Conservation (phyloP, 2,329 filamentous ascomycete genomes). For the Amphichorda felina region DNA sequence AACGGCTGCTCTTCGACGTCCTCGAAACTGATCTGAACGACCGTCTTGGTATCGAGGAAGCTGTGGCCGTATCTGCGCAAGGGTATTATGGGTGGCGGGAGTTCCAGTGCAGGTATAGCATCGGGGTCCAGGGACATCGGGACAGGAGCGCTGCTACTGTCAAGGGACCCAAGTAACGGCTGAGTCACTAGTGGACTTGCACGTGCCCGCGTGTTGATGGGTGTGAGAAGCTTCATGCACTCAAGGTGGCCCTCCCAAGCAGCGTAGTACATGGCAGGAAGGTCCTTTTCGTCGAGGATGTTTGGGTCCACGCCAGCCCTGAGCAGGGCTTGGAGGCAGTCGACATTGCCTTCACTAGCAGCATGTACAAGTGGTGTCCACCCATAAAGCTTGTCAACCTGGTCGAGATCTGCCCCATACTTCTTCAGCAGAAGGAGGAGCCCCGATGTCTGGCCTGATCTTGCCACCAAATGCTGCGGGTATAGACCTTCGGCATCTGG, state of each 20-base stretch:
- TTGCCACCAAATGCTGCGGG: conserved; percentile 91
- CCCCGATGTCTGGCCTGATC: conserved; percentile 71
- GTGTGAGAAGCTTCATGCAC: conserved; percentile 80
- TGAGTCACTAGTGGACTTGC: conserved; percentile 32
- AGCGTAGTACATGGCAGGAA: conserved; percentile 96
- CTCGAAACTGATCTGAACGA: conserved; percentile 86
- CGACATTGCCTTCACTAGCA: conserved; percentile 88
- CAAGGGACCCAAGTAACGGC: conserved; percentile 27
- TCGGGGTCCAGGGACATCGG: conserved; percentile 67
- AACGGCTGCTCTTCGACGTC: conserved; percentile 65
- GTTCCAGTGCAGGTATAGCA: conserved; percentile 80
- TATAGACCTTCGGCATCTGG: conserved; percentile 92
- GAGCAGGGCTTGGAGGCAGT: conserved; percentile 72
- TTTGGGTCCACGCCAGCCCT: conserved; percentile 67
- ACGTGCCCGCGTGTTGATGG: conserved; percentile 33
- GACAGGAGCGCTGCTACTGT: conserved; percentile 36
- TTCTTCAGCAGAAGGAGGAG: conserved; percentile 70
- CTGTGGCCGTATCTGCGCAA: conserved; percentile 93
- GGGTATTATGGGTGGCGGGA: conserved; percentile 93
- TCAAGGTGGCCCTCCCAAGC: conserved; percentile 95
- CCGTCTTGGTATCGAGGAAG: conserved; percentile 95
- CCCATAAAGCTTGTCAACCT: conserved; percentile 89
- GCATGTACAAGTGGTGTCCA: conserved; percentile 97
- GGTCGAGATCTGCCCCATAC: conserved; percentile 82
- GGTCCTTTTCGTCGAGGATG: conserved; percentile 79